Evolutionary conservation across 2,329 filamentous ascomycete genomes (phyloP).

Genomic region (Ophiostoma quercus): DNA sequence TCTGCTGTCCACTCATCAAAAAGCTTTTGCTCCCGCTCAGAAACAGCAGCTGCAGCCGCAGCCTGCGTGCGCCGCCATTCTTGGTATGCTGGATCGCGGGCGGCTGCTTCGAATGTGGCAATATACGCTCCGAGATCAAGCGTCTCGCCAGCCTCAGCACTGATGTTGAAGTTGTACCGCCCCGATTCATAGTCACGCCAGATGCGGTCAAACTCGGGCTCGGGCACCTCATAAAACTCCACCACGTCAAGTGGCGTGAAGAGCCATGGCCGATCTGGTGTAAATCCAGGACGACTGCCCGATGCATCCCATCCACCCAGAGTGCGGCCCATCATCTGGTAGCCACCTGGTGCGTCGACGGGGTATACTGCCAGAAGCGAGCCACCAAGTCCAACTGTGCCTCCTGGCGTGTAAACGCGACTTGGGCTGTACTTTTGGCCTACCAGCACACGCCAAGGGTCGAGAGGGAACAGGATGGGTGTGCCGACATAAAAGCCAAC

Average conservation of each 20-base stretch:
- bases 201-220: conserved; percentile 45
- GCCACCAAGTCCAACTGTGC: conserved; percentile 1
- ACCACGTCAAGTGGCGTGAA: conserved; percentile 55
- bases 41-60: background rate
- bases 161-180: conserved; percentile 47
- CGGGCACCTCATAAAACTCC: conserved; percentile 49
- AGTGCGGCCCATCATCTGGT: conserved; percentile 40
- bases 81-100: conserved; percentile 3
- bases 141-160: conserved; percentile 50
- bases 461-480: conserved; percentile 2
- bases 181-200: conserved; percentile 42
- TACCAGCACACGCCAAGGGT: conserved; percentile 7
- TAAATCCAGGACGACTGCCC: conserved; percentile 47
- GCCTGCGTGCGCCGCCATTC: background rate
- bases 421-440: conserved; percentile 11
- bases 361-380: conserved; percentile 8
- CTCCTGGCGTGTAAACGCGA: conserved; percentile 10
- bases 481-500: conserved; percentile 12
- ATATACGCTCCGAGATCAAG: background rate
- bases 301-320: conserved; percentile 51
- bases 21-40: background rate
- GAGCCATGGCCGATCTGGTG: conserved; percentile 45
- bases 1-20: conserved; percentile 5
- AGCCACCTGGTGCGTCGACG: conserved; percentile 37
- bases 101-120: background rate